phyloP scores from a whole-genome alignment of 345 rosid species.

The Brassica incana region DNA sequence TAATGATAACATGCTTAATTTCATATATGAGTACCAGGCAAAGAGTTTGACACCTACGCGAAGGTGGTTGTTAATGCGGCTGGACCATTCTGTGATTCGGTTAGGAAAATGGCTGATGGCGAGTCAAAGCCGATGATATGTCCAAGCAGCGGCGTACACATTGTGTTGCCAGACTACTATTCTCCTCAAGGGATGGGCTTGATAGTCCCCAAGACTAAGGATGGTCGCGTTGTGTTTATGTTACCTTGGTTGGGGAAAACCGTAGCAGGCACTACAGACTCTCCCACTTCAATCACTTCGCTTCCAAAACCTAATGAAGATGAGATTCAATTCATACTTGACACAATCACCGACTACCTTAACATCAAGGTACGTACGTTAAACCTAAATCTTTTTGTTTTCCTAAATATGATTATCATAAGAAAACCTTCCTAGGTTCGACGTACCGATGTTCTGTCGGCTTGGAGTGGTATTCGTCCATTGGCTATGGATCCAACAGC shows the following conservation, averaged over 20 bases:
- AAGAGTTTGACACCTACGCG: slow-evolving; percentile 82
- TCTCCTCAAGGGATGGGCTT: slow-evolving; percentile 99
- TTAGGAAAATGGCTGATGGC: slow-evolving; percentile 77
- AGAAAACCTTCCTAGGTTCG: slow-evolving; percentile 54
- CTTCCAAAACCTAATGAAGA: slow-evolving; percentile 98
- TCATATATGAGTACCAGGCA: slow-evolving; percentile 43
- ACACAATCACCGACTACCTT: slow-evolving; percentile 88
- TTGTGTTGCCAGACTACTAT: slow-evolving; percentile 93
- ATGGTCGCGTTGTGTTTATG: slow-evolving; percentile 96
- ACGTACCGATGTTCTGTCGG: slow-evolving; percentile 92
- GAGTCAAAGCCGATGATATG: slow-evolving; percentile 71
- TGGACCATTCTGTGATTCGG: slow-evolving; percentile 91
- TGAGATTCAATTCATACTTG: slow-evolving; percentile 94
- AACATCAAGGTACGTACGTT: slow-evolving; percentile 59
- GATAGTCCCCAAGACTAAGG: slow-evolving; percentile 98
- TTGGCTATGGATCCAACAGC: slow-evolving; percentile 86
- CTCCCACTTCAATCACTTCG: slow-evolving; percentile 66
- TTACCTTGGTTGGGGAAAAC: slow-evolving; percentile 98
- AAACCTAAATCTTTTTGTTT: not conserved
- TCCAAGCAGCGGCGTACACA: slow-evolving; percentile 96
- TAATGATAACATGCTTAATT: slow-evolving; percentile 13
- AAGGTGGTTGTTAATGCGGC: slow-evolving; percentile 93
- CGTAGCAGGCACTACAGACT: slow-evolving; percentile 96
- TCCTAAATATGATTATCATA: not conserved
- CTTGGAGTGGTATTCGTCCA: slow-evolving; percentile 99